Percentiles rank a stretch among this genome's conserved stretches.
These are phyloP conservation scores for Phyllosticta paracitricarpa DNA, from an alignment of 2,329 filamentous ascomycete genomes.

Conservation along the genomic window DNA sequence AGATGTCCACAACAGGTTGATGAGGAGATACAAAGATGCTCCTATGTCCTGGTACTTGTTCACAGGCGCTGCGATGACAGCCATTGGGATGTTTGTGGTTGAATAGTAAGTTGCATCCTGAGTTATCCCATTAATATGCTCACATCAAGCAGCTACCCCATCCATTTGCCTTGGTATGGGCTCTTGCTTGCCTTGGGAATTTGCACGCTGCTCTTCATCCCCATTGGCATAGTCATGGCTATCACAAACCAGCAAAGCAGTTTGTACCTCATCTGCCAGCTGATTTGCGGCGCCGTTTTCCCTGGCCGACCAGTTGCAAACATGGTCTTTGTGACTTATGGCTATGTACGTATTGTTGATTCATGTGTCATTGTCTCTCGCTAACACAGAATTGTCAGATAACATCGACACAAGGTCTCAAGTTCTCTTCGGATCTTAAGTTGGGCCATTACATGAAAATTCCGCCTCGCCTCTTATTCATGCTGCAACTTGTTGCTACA, in stretches of 20 bases:
- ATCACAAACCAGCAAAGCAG: slow-evolving; percentile 84
- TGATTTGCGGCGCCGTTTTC: slow-evolving; percentile 73
- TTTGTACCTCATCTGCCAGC: slow-evolving; percentile 77
- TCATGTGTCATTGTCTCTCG: not conserved
- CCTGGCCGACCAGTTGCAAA: slow-evolving; percentile 80
- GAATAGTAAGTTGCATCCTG: slow-evolving; percentile 54
- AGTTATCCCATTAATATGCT: slow-evolving; percentile 8
- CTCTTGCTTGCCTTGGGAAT: slow-evolving; percentile 68
- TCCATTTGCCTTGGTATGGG: slow-evolving; percentile 80
- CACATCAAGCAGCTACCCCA: slow-evolving; percentile 38
- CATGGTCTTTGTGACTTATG: slow-evolving; percentile 89
- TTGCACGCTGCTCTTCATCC: slow-evolving; percentile 74
- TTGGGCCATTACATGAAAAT: slow-evolving; percentile 85
- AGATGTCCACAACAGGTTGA: slow-evolving; percentile 75
- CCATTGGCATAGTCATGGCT: slow-evolving; percentile 86
- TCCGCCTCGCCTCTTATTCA: slow-evolving; percentile 66
- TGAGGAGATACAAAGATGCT: slow-evolving; percentile 73
- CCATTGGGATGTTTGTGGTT: slow-evolving; percentile 72
- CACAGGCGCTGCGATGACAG: slow-evolving; percentile 66
- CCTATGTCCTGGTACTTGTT: slow-evolving; percentile 72
- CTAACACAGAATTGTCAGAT: slow-evolving; percentile 35
- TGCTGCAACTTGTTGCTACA: slow-evolving; percentile 68
- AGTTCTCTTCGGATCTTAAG: slow-evolving; percentile 80
- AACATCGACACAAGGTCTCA: slow-evolving; percentile 77
- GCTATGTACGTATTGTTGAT: slow-evolving; percentile 42